Conservation (phyloP, 352 stramenopile genomes). For the Pseudoperonospora humuli region DNA sequence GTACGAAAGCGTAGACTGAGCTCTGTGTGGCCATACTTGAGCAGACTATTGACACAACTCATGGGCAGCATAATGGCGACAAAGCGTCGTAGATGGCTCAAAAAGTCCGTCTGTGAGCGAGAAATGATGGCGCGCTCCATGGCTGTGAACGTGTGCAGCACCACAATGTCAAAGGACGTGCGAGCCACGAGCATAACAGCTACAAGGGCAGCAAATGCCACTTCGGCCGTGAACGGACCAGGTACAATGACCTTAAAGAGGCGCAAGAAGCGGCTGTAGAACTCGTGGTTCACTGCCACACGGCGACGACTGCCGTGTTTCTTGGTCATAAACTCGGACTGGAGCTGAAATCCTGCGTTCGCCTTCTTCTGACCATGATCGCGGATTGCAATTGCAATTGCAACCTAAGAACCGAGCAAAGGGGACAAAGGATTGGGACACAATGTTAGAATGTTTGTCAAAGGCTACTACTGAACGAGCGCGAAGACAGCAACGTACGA, state of each 20-base stretch:
- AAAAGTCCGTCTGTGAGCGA: conserved; percentile 54
- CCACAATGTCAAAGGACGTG: conserved; percentile 73
- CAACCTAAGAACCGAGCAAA: conserved; percentile 23
- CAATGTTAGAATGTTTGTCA: no score
- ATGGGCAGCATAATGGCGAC: conserved; percentile 71
- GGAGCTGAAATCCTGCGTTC: conserved; percentile 33
- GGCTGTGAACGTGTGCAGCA: conserved; percentile 70
- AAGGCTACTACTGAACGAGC: neutral
- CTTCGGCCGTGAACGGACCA: conserved; percentile 54
- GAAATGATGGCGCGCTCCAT: conserved; percentile 74
- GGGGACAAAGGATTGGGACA: conserved; percentile 7
- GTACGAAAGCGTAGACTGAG: conserved; percentile 77
- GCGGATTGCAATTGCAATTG: conserved; percentile 56
- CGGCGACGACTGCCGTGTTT: conserved; percentile 60
- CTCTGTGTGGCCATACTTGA: conserved; percentile 79
- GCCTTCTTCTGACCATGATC: conserved; percentile 50
- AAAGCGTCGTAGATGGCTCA: conserved; percentile 62
- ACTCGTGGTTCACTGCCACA: conserved; percentile 67
- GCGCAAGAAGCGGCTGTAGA: conserved; percentile 50
- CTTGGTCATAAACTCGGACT: conserved; percentile 74
- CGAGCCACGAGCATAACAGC: conserved; percentile 49
- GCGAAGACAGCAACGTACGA: conserved; percentile 25
- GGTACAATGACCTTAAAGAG: conserved; percentile 72
- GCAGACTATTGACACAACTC: conserved; percentile 70
- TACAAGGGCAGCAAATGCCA: conserved; percentile 58